A percentile compares a stretch with the other conserved stretches of the same genome.
Evolutionary conservation across 352 stramenopile genomes (phyloP).

Genomic region (Globisporangium cederbergense): DNA sequence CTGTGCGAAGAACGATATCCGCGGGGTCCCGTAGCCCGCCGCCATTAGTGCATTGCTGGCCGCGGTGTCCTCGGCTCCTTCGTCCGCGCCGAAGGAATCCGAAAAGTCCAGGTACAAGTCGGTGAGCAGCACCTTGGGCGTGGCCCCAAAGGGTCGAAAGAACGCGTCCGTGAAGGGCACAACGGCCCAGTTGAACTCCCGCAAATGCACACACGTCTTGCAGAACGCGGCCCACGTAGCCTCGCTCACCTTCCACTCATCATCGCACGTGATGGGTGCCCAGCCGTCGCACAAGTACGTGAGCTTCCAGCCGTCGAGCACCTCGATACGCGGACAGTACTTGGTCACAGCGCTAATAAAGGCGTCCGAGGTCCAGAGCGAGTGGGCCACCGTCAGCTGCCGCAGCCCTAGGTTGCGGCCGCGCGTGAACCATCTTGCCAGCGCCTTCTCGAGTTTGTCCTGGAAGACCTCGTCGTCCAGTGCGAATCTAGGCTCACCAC

Average conservation of each 20-base stretch:
- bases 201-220: constrained; percentile 29
- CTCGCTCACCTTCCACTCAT: constrained; percentile 44
- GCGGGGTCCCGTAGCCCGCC: neutral
- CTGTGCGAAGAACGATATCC: constrained; percentile 3
- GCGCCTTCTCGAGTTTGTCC: constrained; percentile 23
- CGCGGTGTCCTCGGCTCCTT: neutral
- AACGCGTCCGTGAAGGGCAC: constrained; percentile 51
- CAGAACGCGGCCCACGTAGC: constrained; percentile 44
- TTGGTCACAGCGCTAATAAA: constrained; percentile 37
- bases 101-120: constrained; percentile 39
- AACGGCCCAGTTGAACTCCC: constrained; percentile 59
- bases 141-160: constrained; percentile 39
- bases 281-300: constrained; percentile 48
- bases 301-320: constrained; percentile 56
- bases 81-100: constrained; percentile 19
- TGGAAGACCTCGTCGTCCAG: constrained; percentile 28
- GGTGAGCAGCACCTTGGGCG: constrained; percentile 36
- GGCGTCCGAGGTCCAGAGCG: constrained; percentile 31
- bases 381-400: constrained; percentile 40
- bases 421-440: constrained; percentile 38
- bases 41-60: too few species aligned
- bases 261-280: constrained; percentile 41
- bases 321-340: constrained; percentile 48
- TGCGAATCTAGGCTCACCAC: constrained; percentile 14
- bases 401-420: constrained; percentile 29